Evolutionary conservation across 1,284 basidiomycete species (phyloP).

Genomic region (Stygiomarasmius scandens): DNA sequence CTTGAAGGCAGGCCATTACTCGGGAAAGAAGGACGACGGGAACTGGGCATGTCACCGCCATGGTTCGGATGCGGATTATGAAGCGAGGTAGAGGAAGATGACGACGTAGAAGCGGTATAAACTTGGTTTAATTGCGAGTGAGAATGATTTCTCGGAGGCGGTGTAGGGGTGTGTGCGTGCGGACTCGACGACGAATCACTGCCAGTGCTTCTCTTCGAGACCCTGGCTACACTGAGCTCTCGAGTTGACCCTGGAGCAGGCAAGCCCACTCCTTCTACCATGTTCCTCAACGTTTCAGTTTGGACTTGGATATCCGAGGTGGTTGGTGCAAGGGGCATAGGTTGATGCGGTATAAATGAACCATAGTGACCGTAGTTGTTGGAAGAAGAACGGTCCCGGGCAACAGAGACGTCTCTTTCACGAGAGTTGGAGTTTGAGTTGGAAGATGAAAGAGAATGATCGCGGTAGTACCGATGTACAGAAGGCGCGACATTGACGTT

Average conservation of each 20-base stretch:
- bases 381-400: background rate
- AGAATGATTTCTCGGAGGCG: background rate
- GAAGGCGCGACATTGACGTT: background rate
- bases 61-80: background rate
- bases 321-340: background rate
- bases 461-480: background rate
- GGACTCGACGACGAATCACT: background rate
- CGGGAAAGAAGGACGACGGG: background rate
- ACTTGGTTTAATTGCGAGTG: background rate
- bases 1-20: background rate
- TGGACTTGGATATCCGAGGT: background rate
- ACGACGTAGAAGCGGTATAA: background rate
- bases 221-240: background rate
- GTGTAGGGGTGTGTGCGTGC: background rate
- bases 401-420: background rate
- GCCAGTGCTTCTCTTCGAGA: background rate
- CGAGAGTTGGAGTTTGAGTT: background rate
- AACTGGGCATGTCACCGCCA: background rate
- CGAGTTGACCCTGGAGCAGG: background rate
- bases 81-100: background rate
- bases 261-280: background rate
- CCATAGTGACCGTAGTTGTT: background rate
- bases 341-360: background rate
- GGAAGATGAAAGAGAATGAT: background rate
- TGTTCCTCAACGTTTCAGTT: background rate